phyloP scores from a whole-genome alignment of 306 rosid species.

The Mucuna pruriens region DNA sequence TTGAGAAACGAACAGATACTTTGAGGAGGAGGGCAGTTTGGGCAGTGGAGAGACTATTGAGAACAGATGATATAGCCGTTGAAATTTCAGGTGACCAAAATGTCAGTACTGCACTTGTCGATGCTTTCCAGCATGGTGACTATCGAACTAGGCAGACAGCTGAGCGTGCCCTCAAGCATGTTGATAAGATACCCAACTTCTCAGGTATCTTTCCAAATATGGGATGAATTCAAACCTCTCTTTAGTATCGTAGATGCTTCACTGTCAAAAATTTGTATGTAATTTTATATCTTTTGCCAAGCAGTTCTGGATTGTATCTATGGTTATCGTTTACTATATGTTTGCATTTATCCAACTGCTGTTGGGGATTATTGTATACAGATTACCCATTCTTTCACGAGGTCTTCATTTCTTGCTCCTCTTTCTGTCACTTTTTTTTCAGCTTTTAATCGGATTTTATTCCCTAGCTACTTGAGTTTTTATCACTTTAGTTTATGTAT shows the following conservation, averaged over 20 bases:
- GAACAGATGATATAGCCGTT: constrained; percentile 77
- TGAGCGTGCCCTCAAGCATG: constrained; percentile 93
- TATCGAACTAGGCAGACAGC: constrained; percentile 92
- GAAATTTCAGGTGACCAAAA: constrained; percentile 88
- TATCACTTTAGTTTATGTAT: neutral
- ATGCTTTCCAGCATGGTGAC: constrained; percentile 97
- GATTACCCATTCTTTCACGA: constrained; percentile 53
- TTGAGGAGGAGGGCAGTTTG: constrained; percentile 92
- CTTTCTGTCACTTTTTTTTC: constrained; percentile 32
- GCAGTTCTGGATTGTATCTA: constrained; percentile 50
- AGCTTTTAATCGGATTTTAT: neutral
- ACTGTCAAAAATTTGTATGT: constrained; percentile 46
- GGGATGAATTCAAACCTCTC: constrained; percentile 46
- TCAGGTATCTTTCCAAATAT: constrained; percentile 86
- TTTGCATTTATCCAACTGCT: constrained; percentile 49
- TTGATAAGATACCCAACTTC: constrained; percentile 96
- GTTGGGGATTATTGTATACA: constrained; percentile 55
- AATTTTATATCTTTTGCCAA: constrained; percentile 23
- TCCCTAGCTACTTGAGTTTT: neutral
- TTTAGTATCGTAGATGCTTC: constrained; percentile 31
- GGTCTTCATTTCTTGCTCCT: constrained; percentile 49
- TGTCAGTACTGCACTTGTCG: constrained; percentile 92
- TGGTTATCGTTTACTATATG: constrained; percentile 46
- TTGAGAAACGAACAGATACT: constrained; percentile 84
- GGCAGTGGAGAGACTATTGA: constrained; percentile 88